These are phyloP conservation scores for Diaporthe sp. DNA, from an alignment of 2,329 filamentous ascomycete genomes.

Conservation along the genomic window DNA sequence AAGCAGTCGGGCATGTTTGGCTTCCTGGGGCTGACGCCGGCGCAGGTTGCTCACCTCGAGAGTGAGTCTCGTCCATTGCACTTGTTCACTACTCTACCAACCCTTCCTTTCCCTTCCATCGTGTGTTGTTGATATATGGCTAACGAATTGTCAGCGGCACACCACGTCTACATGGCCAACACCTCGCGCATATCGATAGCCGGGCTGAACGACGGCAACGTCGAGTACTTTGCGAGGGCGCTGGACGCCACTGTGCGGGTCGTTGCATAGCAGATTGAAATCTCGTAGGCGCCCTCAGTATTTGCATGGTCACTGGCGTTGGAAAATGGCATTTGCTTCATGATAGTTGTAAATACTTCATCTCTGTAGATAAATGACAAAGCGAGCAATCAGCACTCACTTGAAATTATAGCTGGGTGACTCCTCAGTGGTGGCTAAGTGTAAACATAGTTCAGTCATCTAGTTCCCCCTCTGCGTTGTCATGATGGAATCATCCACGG, in stretches of 20 bases:
- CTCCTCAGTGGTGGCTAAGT: neutral
- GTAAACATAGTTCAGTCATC: no score
- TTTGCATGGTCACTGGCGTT: slow-evolving; percentile 21
- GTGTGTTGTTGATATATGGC: neutral
- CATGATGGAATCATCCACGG: no score
- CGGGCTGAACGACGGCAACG: slow-evolving; percentile 54
- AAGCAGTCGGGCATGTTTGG: slow-evolving; percentile 58
- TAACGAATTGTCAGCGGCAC: slow-evolving; percentile 46
- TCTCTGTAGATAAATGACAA: neutral
- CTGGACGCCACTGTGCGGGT: slow-evolving; percentile 40
- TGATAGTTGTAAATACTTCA: slow-evolving; percentile 8
- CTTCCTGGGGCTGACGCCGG: slow-evolving; percentile 62
- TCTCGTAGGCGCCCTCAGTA: neutral
- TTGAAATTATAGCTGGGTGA: neutral
- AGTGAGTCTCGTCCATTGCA: slow-evolving; percentile 48
- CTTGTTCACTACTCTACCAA: neutral
- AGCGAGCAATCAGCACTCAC: neutral
- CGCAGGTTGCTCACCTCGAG: slow-evolving; percentile 58
- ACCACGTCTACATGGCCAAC: slow-evolving; percentile 57
- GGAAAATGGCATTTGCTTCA: slow-evolving; percentile 6
- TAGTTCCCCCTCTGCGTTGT: neutral
- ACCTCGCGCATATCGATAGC: slow-evolving; percentile 57
- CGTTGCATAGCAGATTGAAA: neutral
- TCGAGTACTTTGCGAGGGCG: slow-evolving; percentile 50
- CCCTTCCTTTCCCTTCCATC: neutral